phyloP scores from a whole-genome alignment of 768 basidiomycete species.

The Mrakia blollopis region DNA sequence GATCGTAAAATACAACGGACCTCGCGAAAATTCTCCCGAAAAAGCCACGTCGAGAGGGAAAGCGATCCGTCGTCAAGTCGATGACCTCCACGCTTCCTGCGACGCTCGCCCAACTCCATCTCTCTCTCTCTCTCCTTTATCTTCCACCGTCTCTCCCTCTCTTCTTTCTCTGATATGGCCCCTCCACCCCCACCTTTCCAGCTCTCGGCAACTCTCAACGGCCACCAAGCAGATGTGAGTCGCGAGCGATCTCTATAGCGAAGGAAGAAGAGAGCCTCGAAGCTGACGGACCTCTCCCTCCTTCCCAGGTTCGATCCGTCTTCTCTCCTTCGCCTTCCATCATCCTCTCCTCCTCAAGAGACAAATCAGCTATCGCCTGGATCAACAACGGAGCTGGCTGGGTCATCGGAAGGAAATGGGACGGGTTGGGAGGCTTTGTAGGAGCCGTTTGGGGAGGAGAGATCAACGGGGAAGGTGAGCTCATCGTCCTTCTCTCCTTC shows the following conservation, averaged over 20 bases:
- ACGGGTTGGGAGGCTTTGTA: conserved; percentile 48
- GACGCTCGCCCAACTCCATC: neutral
- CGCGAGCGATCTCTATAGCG: neutral
- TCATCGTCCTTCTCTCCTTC: neutral
- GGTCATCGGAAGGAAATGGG: conserved; percentile 48
- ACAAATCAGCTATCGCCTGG: conserved; percentile 87
- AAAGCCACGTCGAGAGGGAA: too few relatives aligned
- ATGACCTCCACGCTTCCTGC: neutral
- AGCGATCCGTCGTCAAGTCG: too few relatives aligned
- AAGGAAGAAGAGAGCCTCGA: neutral
- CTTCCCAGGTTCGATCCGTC: conserved; percentile 69
- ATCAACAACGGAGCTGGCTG: conserved; percentile 43
- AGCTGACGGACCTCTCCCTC: neutral
- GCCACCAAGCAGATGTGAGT: conserved; percentile 23
- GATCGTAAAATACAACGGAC: too few relatives aligned
- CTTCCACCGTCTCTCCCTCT: too few relatives aligned
- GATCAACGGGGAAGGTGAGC: conserved; percentile 51
- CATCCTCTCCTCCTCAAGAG: conserved; percentile 84
- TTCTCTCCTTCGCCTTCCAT: conserved; percentile 68
- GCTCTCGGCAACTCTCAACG: conserved; percentile 12
- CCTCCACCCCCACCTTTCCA: conserved; percentile 19
- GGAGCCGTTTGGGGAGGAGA: conserved; percentile 73
- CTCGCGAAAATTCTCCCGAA: too few relatives aligned
- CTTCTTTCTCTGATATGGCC: neutral
- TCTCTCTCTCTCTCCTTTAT: neutral